Percentiles rank a stretch among this genome's conserved stretches.
Conservation (phyloP, 163 green algal species). For the Picocystis sp. region DNA sequence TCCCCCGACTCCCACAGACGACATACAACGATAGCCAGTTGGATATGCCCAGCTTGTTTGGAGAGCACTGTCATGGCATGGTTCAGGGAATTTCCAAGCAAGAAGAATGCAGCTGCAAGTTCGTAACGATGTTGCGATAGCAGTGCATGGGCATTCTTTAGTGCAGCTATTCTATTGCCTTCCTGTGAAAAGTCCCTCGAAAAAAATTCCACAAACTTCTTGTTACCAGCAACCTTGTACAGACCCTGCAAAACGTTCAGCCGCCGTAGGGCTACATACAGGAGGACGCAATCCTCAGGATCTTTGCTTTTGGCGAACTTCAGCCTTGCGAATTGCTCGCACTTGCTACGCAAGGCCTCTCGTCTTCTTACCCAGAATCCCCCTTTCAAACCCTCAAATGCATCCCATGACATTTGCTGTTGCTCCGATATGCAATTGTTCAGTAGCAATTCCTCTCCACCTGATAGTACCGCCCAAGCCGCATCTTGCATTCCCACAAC, state of each 20-base stretch:
- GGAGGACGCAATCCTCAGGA: slow-evolving; percentile 10
- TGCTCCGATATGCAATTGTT: too few relatives aligned
- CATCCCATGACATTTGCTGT: too few relatives aligned
- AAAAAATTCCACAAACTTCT: slow-evolving; percentile 15
- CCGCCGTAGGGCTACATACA: slow-evolving; percentile 12
- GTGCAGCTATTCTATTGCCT: slow-evolving; percentile 18
- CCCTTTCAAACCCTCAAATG: too few relatives aligned
- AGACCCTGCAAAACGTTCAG: slow-evolving; percentile 13
- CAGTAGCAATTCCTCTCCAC: too few relatives aligned
- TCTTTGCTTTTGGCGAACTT: slow-evolving; percentile 12
- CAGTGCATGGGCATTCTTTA: slow-evolving; percentile 34
- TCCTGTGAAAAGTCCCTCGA: slow-evolving; percentile 18
- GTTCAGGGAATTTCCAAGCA: slow-evolving; percentile 10
- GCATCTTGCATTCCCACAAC: too few relatives aligned
- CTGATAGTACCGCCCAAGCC: too few relatives aligned
- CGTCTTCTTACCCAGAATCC: too few relatives aligned
- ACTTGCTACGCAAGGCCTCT: too few relatives aligned
- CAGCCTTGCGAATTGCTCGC: too few relatives aligned
- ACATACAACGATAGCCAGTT: too few relatives aligned
- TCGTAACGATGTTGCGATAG: slow-evolving; percentile 26
- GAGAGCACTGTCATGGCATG: neutral
- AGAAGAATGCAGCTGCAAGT: slow-evolving; percentile 30
- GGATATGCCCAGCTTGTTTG: too few relatives aligned
- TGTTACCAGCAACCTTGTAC: slow-evolving; percentile 10
- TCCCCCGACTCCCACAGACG: too few relatives aligned